phyloP scores from a whole-genome alignment of 192 early-diverging fungal species.

The Podila minutissima region DNA sequence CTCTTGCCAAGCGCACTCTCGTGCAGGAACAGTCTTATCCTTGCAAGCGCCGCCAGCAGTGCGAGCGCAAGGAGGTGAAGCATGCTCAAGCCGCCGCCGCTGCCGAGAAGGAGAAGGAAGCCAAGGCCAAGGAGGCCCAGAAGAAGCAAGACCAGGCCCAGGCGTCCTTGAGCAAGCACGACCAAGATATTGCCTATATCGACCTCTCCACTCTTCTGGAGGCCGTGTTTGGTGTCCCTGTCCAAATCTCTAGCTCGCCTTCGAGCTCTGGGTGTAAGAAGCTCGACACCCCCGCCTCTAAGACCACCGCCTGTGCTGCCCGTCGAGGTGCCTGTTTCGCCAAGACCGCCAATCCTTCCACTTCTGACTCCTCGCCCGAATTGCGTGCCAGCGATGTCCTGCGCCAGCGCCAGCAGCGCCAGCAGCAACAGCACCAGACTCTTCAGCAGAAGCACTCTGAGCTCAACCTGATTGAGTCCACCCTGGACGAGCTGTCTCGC shows the following conservation, averaged over 20 bases:
- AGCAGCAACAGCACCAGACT: background rate
- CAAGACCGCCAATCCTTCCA: background rate
- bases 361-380: constrained; percentile 15
- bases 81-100: background rate
- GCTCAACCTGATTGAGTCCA: constrained; percentile 41
- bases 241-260: background rate
- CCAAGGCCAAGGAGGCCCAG: background rate
- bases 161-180: background rate
- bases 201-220: background rate
- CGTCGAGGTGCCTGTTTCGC: background rate
- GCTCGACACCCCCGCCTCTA: background rate
- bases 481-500: constrained; percentile 14
- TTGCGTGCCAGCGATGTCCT: constrained; percentile 20
- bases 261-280: background rate
- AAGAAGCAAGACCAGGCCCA: background rate
- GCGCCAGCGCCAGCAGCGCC: constrained; percentile 7
- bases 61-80: background rate
- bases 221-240: background rate
- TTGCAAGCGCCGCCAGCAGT: constrained; percentile 22
- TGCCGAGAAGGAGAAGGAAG: background rate
- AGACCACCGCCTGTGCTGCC: background rate
- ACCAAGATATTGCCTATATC: background rate
- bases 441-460: constrained; percentile 37
- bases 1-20: constrained; percentile 8
- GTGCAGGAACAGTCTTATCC: constrained; percentile 20